Conservation (phyloP, 2,329 filamentous ascomycete genomes). For the Alternaria dauci region DNA sequence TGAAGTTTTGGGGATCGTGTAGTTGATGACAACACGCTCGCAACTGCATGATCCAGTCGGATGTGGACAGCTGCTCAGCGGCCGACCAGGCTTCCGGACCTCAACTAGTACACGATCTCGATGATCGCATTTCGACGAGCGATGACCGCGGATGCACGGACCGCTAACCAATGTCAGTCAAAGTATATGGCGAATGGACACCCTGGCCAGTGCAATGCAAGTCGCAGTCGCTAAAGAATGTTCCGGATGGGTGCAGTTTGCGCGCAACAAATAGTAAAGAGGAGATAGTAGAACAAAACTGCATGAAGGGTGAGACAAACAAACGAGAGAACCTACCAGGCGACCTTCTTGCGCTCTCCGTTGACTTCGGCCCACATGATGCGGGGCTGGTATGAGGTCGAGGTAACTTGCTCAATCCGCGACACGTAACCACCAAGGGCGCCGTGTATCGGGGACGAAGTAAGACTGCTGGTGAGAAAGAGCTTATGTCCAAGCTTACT, state of each 20-base stretch:
- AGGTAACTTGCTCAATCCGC: conserved; percentile 44
- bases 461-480: conserved; percentile 28
- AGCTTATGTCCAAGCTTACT: conserved; percentile 25
- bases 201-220: not conserved
- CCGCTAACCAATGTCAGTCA: conserved; percentile 59
- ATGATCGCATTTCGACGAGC: conserved; percentile 78
- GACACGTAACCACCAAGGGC: conserved; percentile 22
- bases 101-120: conserved; percentile 73
- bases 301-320: not conserved
- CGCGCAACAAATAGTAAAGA: not conserved
- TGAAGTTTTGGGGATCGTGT: conserved; percentile 54
- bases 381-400: conserved; percentile 37
- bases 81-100: conserved; percentile 75
- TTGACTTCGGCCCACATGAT: conserved; percentile 69
- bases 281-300: not conserved
- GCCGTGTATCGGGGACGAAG: conserved; percentile 31
- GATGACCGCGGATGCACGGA: conserved; percentile 78
- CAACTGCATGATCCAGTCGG: conserved; percentile 69
- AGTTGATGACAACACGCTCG: conserved; percentile 65
- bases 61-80: conserved; percentile 74
- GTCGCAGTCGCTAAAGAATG: not conserved
- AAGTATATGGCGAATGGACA: conserved; percentile 2
- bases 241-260: not conserved
- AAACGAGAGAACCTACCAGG: conserved; percentile 65
- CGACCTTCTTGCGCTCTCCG: conserved; percentile 77